Conservation (phyloP, 768 basidiomycete genomes). For the Lactarius sanguifluus region DNA sequence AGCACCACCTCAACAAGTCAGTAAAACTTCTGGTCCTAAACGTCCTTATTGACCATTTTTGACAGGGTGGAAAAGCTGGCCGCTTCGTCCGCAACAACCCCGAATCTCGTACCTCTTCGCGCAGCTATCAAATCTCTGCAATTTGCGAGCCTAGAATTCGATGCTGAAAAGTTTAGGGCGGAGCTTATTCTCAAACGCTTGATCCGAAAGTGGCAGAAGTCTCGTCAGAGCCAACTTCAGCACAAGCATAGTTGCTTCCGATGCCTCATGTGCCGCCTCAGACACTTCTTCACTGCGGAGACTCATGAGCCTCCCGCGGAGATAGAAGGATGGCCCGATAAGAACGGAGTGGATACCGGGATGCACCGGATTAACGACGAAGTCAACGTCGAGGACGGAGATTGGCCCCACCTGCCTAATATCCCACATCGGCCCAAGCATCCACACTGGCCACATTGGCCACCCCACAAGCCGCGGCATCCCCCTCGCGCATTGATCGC, state of each 20-base stretch:
- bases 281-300: background rate
- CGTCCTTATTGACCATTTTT: slow-evolving; percentile 1
- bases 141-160: slow-evolving; percentile 27
- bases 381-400: background rate
- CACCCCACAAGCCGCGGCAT: slow-evolving; percentile 24
- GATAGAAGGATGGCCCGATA: background rate
- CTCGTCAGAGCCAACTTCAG: background rate
- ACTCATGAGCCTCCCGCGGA: background rate
- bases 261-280: slow-evolving; percentile 10
- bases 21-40: slow-evolving; percentile 27
- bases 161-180: slow-evolving; percentile 24
- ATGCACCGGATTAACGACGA: background rate
- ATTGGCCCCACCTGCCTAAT: slow-evolving; percentile 19
- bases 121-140: slow-evolving; percentile 27
- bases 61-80: slow-evolving; percentile 49
- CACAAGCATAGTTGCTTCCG: background rate
- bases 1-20: slow-evolving; percentile 52
- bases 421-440: slow-evolving; percentile 14
- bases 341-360: background rate
- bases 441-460: slow-evolving; percentile 21
- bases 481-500: slow-evolving; percentile 47
- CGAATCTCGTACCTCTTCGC: slow-evolving; percentile 27
- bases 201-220: slow-evolving; percentile 16
- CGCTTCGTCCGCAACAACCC: background rate
- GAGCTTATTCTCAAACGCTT: slow-evolving; percentile 19